These are phyloP conservation scores for Ramaria rubella DNA, from an alignment of 768 basidiomycete genomes.

Conservation along the genomic window DNA sequence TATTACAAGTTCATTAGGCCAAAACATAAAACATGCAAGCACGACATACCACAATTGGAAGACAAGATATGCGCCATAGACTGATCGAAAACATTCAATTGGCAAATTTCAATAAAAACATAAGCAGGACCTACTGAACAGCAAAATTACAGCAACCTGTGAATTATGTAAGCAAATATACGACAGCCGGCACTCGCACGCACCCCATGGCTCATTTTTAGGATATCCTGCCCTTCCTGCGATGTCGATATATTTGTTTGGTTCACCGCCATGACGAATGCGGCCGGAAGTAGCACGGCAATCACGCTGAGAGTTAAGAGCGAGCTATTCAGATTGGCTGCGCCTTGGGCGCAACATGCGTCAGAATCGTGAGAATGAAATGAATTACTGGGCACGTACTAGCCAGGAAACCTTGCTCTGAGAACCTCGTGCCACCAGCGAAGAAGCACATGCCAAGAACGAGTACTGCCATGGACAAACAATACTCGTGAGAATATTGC, in stretches of 20 bases:
- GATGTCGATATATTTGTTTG: neutral
- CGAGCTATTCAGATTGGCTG: constrained; percentile 70
- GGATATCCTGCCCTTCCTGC: constrained; percentile 40
- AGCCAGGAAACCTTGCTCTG: constrained; percentile 71
- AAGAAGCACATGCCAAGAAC: constrained; percentile 91
- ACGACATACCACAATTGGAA: constrained; percentile 52
- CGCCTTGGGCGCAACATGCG: constrained; percentile 34
- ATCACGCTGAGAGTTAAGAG: constrained; percentile 73
- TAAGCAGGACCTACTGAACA: constrained; percentile 50
- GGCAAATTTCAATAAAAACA: neutral
- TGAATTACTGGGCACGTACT: constrained; percentile 40
- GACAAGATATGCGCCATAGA: constrained; percentile 66
- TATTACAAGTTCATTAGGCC: neutral
- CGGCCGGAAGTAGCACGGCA: constrained; percentile 59
- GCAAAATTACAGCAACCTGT: constrained; percentile 68
- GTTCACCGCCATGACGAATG: neutral
- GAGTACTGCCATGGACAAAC: constrained; percentile 42
- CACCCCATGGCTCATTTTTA: constrained; percentile 75
- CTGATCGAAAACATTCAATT: constrained; percentile 31
- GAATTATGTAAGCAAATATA: constrained; percentile 1
- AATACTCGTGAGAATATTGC: constrained; percentile 9
- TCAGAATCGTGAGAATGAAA: neutral
- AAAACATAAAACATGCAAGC: neutral
- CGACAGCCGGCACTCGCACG: constrained; percentile 19
- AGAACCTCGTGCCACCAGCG: constrained; percentile 70